These are phyloP conservation scores for Phylloporus sp. DNA, from an alignment of 768 basidiomycete genomes.

Conservation along the genomic window DNA sequence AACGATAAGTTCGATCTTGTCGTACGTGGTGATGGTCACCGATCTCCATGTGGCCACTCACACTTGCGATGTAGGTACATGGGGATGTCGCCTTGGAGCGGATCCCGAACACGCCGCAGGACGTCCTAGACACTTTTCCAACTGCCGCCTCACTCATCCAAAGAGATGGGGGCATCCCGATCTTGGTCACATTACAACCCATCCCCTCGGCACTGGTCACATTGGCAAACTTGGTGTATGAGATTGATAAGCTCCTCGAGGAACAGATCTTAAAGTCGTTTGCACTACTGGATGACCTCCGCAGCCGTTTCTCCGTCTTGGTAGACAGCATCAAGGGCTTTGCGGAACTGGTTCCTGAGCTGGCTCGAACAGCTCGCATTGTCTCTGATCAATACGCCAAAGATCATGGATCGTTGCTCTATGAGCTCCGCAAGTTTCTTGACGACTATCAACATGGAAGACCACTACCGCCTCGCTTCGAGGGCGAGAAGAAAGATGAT, in stretches of 20 bases:
- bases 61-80: neutral
- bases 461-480: neutral
- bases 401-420: neutral
- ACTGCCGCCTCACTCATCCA: neutral
- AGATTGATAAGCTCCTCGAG: neutral
- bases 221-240: neutral
- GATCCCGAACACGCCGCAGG: neutral
- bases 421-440: neutral
- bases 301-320: neutral
- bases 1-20: neutral
- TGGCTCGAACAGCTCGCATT: neutral
- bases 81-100: neutral
- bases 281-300: neutral
- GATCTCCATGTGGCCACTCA: neutral
- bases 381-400: neutral
- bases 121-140: neutral
- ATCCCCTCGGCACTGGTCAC: neutral
- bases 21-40: neutral
- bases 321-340: neutral
- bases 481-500: neutral
- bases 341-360: neutral
- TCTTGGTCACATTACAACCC: neutral
- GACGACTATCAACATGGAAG: neutral
- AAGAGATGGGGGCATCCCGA: neutral
- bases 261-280: neutral